These are phyloP conservation scores for Calonectria multiphialidica DNA, from an alignment of 2,329 filamentous ascomycete species.

Conservation along the genomic window DNA sequence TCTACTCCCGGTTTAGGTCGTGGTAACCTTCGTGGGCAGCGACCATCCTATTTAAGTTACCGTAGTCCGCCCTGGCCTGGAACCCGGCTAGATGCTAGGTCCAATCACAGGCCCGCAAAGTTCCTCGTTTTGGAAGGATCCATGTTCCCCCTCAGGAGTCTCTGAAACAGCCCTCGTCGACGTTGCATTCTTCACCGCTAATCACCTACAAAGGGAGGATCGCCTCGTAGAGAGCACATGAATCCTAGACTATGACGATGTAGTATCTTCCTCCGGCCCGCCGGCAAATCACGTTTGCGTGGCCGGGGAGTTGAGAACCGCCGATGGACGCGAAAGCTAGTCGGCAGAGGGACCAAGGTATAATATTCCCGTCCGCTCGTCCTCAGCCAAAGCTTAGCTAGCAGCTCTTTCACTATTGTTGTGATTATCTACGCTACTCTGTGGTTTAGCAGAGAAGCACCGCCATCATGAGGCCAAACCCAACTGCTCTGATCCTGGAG, in stretches of 20 bases:
- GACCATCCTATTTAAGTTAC: slow-evolving; percentile 8
- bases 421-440: not conserved
- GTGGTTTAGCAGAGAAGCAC: not conserved
- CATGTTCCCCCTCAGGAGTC: not conserved
- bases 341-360: not conserved
- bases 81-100: not conserved
- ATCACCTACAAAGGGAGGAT: not conserved
- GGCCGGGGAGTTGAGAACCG: not conserved
- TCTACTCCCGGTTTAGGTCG: not conserved
- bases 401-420: not conserved
- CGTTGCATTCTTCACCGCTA: slow-evolving; percentile 4
- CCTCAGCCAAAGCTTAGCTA: not conserved
- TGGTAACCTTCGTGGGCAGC: not conserved
- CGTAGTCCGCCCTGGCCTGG: not conserved
- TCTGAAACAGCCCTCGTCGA: not conserved
- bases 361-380: not conserved
- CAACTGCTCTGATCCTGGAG: not conserved
- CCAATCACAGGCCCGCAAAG: not conserved
- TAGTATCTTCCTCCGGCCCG: not conserved
- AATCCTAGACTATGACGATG: not conserved
- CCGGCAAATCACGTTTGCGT: not conserved
- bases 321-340: not conserved
- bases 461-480: slow-evolving; percentile 5
- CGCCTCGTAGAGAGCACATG: not conserved
- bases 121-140: slow-evolving; percentile 8